Percentiles rank a stretch among this genome's conserved stretches.
These are phyloP conservation scores for Ambrosia artemisiifolia DNA, from an alignment of 129 eudicot species.

Conservation along the genomic window DNA sequence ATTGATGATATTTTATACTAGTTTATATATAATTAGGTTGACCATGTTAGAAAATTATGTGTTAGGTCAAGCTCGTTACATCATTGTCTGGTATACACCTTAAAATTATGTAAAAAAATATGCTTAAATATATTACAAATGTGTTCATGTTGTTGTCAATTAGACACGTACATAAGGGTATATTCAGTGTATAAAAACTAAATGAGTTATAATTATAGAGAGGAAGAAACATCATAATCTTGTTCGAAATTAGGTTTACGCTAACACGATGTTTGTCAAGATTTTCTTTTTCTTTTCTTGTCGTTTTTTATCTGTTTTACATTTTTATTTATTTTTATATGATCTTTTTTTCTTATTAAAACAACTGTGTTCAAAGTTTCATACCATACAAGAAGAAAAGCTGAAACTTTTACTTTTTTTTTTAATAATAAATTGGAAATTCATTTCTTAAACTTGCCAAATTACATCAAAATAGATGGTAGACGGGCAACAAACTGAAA, in stretches of 20 bases:
- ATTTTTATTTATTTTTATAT: not conserved
- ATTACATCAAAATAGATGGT: too few relatives aligned
- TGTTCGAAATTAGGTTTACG: constrained; percentile 14
- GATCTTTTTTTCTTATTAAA: not conserved
- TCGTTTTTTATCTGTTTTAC: not conserved
- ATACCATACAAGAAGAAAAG: too few relatives aligned
- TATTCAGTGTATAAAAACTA: not conserved
- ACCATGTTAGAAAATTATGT: constrained; percentile 19
- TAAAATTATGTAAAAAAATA: not conserved
- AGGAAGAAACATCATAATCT: constrained; percentile 12
- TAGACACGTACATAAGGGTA: constrained; percentile 16
- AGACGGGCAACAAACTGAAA: too few relatives aligned
- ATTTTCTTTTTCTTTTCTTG: not conserved
- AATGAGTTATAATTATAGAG: not conserved
- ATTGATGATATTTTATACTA: constrained; percentile 1
- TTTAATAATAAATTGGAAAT: too few relatives aligned
- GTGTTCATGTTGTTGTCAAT: constrained; percentile 27
- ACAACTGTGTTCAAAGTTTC: too few relatives aligned
- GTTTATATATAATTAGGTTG: constrained; percentile 12
- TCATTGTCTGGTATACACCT: constrained; percentile 24
- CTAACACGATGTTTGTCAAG: constrained; percentile 18
- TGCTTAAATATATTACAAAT: not conserved
- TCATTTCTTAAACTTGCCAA: too few relatives aligned
- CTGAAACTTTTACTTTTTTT: too few relatives aligned
- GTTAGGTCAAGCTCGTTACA: constrained; percentile 27